Base-by-base conservation (phyloP, 768 basidiomycete genomes). In the Russula compacta region DNA sequence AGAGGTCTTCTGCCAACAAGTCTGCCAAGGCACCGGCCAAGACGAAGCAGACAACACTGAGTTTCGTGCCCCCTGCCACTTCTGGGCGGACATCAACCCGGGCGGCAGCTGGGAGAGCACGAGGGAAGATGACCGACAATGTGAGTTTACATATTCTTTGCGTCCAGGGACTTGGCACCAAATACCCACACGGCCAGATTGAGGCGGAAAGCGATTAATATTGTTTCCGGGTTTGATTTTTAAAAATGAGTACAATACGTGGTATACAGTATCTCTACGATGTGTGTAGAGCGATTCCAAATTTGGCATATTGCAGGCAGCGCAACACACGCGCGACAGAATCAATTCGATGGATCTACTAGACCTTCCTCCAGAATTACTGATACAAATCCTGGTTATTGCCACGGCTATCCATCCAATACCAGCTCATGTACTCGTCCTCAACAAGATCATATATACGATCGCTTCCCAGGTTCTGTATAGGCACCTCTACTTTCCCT, bases 51-150 rank as follows among this genome's bases (percentile, higher is more conserved):
- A 61, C 78, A 1, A 85, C 83, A 46, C 71, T 90, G 56, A 80
- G 73, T 39, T 90, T 90, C 63, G 80, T 83, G 0, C 83, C 87
- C 10, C 56, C 61, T 38, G 55, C 51, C 24, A 76, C 78, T 35
- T 80, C 69, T 29, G 67, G 80, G 7, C 75, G 84, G 8, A 71
- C 67, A 38, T 79, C 83, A 15, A 82, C 83, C 1, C 73, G 89
- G 55, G 79, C 86, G 0, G 89, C 89, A 14, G 89, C 89, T 7
- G 77, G 83, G 17, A 83, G 77, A 67, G 86, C 89, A 10, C 81
- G 77, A 67, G 79, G 80, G 46, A 88, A 75, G 72, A 81, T 87
- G 72, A 79, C 82, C 3, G 73, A 67, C 40, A 69, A 71, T 56
- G 79, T 81, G 53, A 61, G 77, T 72, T 15, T n/a, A 32, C 17